A percentile compares a stretch with the other conserved stretches of the same genome.
These are phyloP conservation scores for Hygrophorus pudorinus DNA, from an alignment of 768 basidiomycete genomes.

Conservation along the genomic window DNA sequence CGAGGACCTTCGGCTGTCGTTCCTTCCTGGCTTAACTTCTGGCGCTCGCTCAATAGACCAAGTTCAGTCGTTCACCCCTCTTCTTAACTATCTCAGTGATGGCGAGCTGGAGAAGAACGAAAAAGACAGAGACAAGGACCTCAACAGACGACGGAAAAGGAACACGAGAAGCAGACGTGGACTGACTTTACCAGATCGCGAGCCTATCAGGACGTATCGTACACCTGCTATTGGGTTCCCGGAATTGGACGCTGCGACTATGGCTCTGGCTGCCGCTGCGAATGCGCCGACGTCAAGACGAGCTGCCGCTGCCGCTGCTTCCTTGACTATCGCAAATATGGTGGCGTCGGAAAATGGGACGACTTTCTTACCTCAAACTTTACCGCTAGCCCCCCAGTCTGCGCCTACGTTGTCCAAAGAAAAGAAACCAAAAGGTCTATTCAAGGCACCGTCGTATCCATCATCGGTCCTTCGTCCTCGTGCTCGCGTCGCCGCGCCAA, in stretches of 20 bases:
- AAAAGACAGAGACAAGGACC: slow-evolving; percentile 89
- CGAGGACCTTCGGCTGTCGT: slow-evolving; percentile 84
- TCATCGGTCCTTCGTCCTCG: slow-evolving; percentile 46
- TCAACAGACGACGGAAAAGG: slow-evolving; percentile 74
- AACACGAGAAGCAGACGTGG: slow-evolving; percentile 77
- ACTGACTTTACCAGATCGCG: slow-evolving; percentile 82
- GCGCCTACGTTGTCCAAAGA: slow-evolving; percentile 41
- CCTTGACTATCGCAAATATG: slow-evolving; percentile 81
- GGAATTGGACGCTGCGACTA: slow-evolving; percentile 60
- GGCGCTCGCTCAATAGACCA: slow-evolving; percentile 70
- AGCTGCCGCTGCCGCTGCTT: slow-evolving; percentile 81
- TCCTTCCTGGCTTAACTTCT: slow-evolving; percentile 71
- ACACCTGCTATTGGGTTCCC: slow-evolving; percentile 84
- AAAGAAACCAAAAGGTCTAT: slow-evolving; percentile 60
- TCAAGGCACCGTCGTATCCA: slow-evolving; percentile 61
- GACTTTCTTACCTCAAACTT: slow-evolving; percentile 38
- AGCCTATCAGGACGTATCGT: slow-evolving; percentile 84
- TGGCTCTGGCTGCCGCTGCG: slow-evolving; percentile 55
- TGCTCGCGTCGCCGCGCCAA: slow-evolving; percentile 50
- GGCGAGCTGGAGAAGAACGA: slow-evolving; percentile 85
- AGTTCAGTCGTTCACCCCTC: slow-evolving; percentile 73
- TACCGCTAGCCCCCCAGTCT: slow-evolving; percentile 25
- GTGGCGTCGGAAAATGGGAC: slow-evolving; percentile 87
- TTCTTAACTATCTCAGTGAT: slow-evolving; percentile 82
- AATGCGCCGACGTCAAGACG: slow-evolving; percentile 63